A percentile compares a stretch with the other conserved stretches of the same genome.
Evolutionary conservation across 1,284 basidiomycete genomes (phyloP).

Genomic region (Sanghuangporus baumii): DNA sequence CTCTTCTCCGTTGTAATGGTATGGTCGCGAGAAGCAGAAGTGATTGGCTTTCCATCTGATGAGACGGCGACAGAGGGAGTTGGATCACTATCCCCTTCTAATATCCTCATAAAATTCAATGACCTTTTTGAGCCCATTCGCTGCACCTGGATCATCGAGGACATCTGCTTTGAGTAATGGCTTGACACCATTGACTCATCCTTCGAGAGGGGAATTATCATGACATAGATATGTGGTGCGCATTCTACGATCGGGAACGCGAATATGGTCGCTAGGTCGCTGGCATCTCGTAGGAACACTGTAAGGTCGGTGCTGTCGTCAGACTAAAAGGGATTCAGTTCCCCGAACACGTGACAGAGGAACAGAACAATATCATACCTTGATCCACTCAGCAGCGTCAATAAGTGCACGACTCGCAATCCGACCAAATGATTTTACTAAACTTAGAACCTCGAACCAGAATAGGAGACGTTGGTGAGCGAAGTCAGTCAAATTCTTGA

Average conservation of each 20-base stretch:
- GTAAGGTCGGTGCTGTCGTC: neutral
- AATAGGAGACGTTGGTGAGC: neutral
- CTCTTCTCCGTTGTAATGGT: neutral
- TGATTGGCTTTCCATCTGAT: neutral
- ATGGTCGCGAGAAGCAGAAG: neutral
- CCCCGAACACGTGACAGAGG: neutral
- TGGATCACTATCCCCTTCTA: neutral
- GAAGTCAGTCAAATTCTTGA: neutral
- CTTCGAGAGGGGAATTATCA: conserved; percentile 11
- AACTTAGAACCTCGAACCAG: conserved; percentile 4
- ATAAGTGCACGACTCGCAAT: neutral
- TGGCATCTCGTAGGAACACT: neutral
- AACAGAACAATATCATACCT: neutral
- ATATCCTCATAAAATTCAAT: neutral
- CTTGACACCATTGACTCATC: conserved; percentile 2
- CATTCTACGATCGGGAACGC: neutral
- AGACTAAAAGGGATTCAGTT: neutral
- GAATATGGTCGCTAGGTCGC: neutral
- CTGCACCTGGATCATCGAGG: neutral
- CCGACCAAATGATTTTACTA: neutral
- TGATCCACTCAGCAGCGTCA: neutral
- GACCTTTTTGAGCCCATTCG: neutral
- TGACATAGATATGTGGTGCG: conserved; percentile 12
- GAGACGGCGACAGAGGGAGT: neutral
- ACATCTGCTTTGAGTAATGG: neutral